Base-by-base conservation (phyloP, 306 rosid species). In the Delonix regia region DNA sequence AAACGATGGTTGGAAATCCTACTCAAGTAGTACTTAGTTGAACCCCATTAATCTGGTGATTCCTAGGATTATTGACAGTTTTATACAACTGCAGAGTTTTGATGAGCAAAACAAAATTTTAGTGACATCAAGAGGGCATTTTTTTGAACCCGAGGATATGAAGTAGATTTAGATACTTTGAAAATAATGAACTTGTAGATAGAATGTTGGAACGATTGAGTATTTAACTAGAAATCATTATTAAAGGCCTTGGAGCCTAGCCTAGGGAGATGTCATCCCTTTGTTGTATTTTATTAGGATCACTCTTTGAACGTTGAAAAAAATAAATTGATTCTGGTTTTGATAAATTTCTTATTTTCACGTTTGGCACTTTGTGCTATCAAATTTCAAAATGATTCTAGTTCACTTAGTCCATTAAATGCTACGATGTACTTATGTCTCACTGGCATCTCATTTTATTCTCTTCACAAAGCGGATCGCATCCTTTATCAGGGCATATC, bases 1-100 rank as follows among this genome's bases (percentile, higher is more conserved):
- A 79, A 83, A 74, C 8, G 84, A 80, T 63, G 99, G 97, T 62
- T 94, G 95, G 97, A 73, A 89, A 76, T 85, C 88, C 41, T 92
- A 87, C 76, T 76, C 76, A 66, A 76, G 73, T 44, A 63, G 25
- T 11, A 39, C 36, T 75, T 83, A 88, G 72, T 70, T 22, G 55
- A 18, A 59, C 34, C 61, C 13, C 56, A 19, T 45, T 65, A 21
- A 39, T 60, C 49, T 34, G 55, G 76, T 53, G 53, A 52, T 83
- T 61, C 41, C 21, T 47, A 22, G 66, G 36, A 34, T 47, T 19
- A 14, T 6, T 65, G 36, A n/a, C 80, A 79, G 27, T 71, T 79
- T 82, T 75, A 74, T 59, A 12, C 53, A 42, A 39, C n/a, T 55
- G 9, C 39, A 49, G 48, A 69, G 15, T 71, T 70, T 85, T 82